A percentile compares a stretch with the other conserved stretches of the same genome.
Conservation (phyloP, 2,329 filamentous ascomycete species). For the Phialemonium atrogriseum region DNA sequence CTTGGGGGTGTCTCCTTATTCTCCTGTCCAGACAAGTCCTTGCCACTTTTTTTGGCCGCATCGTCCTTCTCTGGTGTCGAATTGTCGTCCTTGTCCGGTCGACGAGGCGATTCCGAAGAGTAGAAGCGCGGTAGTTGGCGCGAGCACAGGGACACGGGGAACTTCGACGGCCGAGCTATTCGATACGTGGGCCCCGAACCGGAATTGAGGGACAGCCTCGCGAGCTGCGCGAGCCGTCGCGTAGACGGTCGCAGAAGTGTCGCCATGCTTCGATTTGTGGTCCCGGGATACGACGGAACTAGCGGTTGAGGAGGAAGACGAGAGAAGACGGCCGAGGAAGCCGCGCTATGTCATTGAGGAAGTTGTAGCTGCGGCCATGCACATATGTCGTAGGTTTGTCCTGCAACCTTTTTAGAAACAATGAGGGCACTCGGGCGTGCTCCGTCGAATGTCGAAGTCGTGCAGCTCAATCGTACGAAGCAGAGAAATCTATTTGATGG, state of each 20-base stretch:
- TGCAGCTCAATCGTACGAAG: neutral
- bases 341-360: conserved; percentile 9
- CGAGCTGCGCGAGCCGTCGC: conserved; percentile 18
- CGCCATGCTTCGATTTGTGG: conserved; percentile 8
- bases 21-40: conserved; percentile 1
- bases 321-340: conserved; percentile 6
- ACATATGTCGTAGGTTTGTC: too few relatives aligned
- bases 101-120: conserved; percentile 12
- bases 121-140: conserved; percentile 14
- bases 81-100: conserved; percentile 8
- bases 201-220: conserved; percentile 15
- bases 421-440: too few relatives aligned
- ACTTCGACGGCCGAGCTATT: conserved; percentile 11
- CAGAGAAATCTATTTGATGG: too few relatives aligned
- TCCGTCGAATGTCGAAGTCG: neutral
- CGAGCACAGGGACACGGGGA: conserved; percentile 11
- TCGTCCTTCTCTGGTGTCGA: conserved; percentile 4
- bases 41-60: conserved; percentile 5
- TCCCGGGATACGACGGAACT: conserved; percentile 5
- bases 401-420: too few relatives aligned
- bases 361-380: conserved; percentile 2
- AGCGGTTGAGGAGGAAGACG: conserved; percentile 7
- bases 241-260: conserved; percentile 20
- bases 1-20: conserved; percentile 1
- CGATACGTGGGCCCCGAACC: conserved; percentile 12